These are phyloP conservation scores for Diaporthe nobilis DNA, from an alignment of 2,329 filamentous ascomycete genomes.

Conservation along the genomic window DNA sequence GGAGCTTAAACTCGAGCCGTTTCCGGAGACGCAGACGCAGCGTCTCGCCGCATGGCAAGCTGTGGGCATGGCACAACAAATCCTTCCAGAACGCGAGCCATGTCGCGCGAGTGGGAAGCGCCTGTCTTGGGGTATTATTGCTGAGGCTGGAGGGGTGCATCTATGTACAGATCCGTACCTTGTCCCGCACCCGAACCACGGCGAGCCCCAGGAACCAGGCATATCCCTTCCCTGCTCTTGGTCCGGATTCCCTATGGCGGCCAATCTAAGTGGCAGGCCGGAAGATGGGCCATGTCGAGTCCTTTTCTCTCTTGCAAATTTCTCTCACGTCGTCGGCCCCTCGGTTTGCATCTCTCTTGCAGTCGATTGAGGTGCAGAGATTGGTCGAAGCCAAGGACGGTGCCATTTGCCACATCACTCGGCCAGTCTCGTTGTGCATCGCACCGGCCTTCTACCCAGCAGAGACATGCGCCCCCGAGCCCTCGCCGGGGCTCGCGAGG, in stretches of 20 bases:
- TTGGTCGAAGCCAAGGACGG: constrained; percentile 54
- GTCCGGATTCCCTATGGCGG: constrained; percentile 29
- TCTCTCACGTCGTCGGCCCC: constrained; percentile 37
- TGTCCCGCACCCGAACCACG: constrained; percentile 31
- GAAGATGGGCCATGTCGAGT: constrained; percentile 43
- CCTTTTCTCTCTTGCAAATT: constrained; percentile 40
- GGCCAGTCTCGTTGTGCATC: constrained; percentile 56
- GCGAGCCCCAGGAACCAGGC: constrained; percentile 49
- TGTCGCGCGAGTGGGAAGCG: constrained; percentile 27
- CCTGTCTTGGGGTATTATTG: constrained; percentile 33
- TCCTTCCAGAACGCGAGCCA: constrained; percentile 35
- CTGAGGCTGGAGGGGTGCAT: constrained; percentile 33
- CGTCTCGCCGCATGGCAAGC: constrained; percentile 37
- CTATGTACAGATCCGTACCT: constrained; percentile 30
- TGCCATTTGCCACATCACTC: constrained; percentile 62
- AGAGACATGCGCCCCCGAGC: constrained; percentile 42
- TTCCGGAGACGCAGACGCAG: constrained; percentile 18
- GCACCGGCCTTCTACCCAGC: constrained; percentile 51
- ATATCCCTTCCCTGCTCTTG: constrained; percentile 51
- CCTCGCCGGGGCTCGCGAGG: constrained; percentile 44
- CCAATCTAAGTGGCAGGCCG: constrained; percentile 44
- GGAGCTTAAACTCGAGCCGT: constrained; percentile 13
- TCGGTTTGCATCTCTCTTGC: constrained; percentile 47
- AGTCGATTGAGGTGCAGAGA: constrained; percentile 49
- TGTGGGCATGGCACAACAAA: constrained; percentile 17